phyloP scores from a whole-genome alignment of 176 grass and related monocot species.

The Bolboschoenus planiculmis region DNA sequence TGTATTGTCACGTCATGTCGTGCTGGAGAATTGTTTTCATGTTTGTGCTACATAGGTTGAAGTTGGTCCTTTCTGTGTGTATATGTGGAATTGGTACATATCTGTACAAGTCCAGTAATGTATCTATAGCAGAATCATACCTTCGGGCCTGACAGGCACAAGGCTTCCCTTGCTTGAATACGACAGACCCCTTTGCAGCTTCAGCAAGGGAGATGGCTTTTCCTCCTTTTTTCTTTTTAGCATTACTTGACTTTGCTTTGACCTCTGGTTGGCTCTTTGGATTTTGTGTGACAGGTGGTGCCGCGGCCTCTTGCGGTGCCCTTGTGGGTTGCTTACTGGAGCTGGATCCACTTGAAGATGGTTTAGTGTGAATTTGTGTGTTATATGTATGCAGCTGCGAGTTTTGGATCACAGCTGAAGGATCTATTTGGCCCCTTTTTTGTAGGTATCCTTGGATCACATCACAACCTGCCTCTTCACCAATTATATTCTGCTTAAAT shows the following conservation, averaged over 20 bases:
- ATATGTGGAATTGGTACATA: neutral
- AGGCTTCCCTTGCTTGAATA: conserved; percentile 92
- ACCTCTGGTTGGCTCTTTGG: conserved; percentile 49
- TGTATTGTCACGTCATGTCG: neutral
- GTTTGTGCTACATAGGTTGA: neutral
- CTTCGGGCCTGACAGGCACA: conserved; percentile 93
- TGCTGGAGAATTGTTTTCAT: neutral
- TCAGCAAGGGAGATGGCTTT: conserved; percentile 75
- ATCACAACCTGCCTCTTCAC: conserved; percentile 55
- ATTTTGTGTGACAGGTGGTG: conserved; percentile 34
- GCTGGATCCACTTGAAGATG: conserved; percentile 38
- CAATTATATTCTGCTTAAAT: conserved; percentile 73
- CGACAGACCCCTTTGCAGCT: conserved; percentile 78
- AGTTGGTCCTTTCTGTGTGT: neutral
- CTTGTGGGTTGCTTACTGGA: conserved; percentile 55
- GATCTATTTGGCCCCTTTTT: conserved; percentile 49
- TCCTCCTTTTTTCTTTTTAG: conserved; percentile 71
- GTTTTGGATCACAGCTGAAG: conserved; percentile 30
- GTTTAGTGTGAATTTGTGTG: conserved; percentile 50
- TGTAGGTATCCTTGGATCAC: conserved; percentile 82
- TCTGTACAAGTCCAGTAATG: neutral
- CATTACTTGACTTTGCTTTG: conserved; percentile 32
- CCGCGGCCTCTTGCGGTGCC: conserved; percentile 39
- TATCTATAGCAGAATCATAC: conserved; percentile 30
- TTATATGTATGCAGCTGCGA: conserved; percentile 8